Evolutionary conservation across 139 green algal genomes (phyloP), one percentile per base, ranked within the genome.

Genomic region (Eudorina sp.): DNA sequence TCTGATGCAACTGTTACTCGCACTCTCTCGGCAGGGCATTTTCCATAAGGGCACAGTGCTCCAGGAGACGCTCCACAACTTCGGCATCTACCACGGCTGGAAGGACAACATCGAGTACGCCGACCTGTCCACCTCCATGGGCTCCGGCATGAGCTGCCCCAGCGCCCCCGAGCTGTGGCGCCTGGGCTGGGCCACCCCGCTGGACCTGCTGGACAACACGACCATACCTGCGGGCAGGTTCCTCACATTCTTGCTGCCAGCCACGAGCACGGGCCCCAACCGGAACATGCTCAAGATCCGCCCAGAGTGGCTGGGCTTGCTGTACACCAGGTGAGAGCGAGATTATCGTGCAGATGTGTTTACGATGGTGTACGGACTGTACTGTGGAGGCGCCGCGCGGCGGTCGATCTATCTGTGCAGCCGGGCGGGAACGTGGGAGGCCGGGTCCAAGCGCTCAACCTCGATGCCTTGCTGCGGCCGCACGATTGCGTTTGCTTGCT

Each of bases 41-140:
- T 85, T 85, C 38, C 36, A 46, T 53, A 85, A 73, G 78, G 78
- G 53, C 53, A 72, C 36, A 5, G 23, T 74, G 21, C 19, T 74
- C 34, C 78, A 85, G 78, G 53, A 85, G 55, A 36, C 21, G 1
- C 27, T 85, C 13, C 78, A 85, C 55, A 85, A 85, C 55, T 85
- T 74, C 16, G 78, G 78, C 25, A 53, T 85, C 36, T 85, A 85
- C 36, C 78, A 85, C 55, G 75, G 75, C 41, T 80, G 72, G 72
- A 34, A 43, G 48, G 75, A 51, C 34, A 29, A 29, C n/a, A n/a
- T 76, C 21, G 79, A 75, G 58, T 86, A 86, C 60, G 58, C 25
- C 29, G 79, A 86, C 43, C 2, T n/a, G 5, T 58, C 36, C 41
- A 76, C 79, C 40, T 11, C 40, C 23, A 74, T 76, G 79, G 79